Conservation (phyloP, 345 rosid species). For the Populus euphratica region DNA sequence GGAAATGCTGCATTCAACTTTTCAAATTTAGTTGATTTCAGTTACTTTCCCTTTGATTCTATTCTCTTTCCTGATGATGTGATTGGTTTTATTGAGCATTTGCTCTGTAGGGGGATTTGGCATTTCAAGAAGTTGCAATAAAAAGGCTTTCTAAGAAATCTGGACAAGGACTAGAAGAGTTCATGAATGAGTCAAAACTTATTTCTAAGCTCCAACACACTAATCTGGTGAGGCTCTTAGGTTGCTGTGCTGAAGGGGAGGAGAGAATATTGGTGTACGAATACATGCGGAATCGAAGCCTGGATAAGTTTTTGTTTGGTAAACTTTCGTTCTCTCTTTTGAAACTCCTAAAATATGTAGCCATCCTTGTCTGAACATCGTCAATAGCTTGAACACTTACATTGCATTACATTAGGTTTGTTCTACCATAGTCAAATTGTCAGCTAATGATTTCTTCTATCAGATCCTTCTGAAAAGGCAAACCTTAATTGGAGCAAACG, state of each 20-base stretch:
- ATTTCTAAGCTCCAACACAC: conserved; percentile 23
- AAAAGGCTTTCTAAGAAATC: conserved; percentile 22
- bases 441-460: no score
- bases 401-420: no score
- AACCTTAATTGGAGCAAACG: no score
- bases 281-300: conserved; percentile 20
- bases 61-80: neutral
- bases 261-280: conserved; percentile 22
- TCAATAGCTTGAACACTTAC: no score
- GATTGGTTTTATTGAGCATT: neutral
- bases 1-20: neutral
- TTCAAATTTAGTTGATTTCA: neutral
- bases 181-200: conserved; percentile 15
- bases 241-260: conserved; percentile 15
- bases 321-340: neutral
- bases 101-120: conserved; percentile 2
- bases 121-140: conserved; percentile 1
- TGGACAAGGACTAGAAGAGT: conserved; percentile 17
- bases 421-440: no score
- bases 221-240: conserved; percentile 22
- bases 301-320: conserved; percentile 21
- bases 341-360: neutral
- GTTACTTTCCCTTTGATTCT: neutral
- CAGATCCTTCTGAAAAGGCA: no score
- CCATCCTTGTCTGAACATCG: no score